Percentiles rank a stretch among this genome's conserved stretches.
Conservation (phyloP, 2,329 filamentous ascomycete species). For the Cryphonectria carpinicola region DNA sequence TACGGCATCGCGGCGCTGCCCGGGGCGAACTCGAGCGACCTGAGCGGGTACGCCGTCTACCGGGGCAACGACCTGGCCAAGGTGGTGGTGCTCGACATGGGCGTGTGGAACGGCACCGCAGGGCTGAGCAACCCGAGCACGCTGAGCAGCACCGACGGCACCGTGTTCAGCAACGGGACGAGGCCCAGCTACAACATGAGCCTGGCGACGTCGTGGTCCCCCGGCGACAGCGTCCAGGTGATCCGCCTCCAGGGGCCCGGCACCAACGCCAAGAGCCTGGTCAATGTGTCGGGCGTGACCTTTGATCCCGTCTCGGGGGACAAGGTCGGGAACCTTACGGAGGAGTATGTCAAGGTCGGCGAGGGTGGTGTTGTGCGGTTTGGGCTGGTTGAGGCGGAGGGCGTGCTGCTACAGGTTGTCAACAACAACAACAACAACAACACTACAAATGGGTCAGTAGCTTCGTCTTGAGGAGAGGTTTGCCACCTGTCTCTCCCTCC, state of each 20-base stretch:
- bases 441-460: background rate
- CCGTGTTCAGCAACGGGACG: constrained; percentile 36
- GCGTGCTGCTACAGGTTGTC: constrained; percentile 37
- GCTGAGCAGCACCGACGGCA: constrained; percentile 35
- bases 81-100: constrained; percentile 42
- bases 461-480: background rate
- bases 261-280: constrained; percentile 41
- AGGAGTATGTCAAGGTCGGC: constrained; percentile 36
- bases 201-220: constrained; percentile 38
- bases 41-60: constrained; percentile 42
- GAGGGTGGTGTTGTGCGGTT: constrained; percentile 35
- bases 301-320: constrained; percentile 38
- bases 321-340: constrained; percentile 26
- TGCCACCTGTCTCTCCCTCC: no score
- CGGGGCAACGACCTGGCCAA: constrained; percentile 33
- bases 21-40: constrained; percentile 39
- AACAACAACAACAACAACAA: background rate
- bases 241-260: constrained; percentile 39
- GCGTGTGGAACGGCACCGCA: constrained; percentile 42
- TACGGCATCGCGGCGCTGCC: constrained; percentile 38
- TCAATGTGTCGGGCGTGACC: constrained; percentile 38
- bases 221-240: constrained; percentile 32
- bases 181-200: constrained; percentile 35
- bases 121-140: constrained; percentile 42
- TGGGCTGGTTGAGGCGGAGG: constrained; percentile 37